A percentile compares a stretch with the other conserved stretches of the same genome.
Evolutionary conservation across 371 early-diverging fungal species (phyloP).

Genomic region (Actinomucor elegans): DNA sequence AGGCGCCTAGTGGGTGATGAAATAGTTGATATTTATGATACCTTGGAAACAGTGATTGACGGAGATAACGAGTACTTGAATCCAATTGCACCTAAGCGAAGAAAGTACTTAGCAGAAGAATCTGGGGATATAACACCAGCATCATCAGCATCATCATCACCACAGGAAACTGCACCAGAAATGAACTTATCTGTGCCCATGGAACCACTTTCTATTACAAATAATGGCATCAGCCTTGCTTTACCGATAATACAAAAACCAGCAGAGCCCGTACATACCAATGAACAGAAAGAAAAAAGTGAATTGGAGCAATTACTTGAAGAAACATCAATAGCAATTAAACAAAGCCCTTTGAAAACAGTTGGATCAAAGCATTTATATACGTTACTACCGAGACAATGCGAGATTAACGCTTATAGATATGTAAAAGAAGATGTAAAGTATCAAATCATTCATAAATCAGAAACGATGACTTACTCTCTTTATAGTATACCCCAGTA

Average conservation of each 20-base stretch:
- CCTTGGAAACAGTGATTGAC: conserved; percentile 1
- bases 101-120: conserved; percentile 15
- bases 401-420: neutral
- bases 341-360: conserved; percentile 18
- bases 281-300: neutral
- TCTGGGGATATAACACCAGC: neutral
- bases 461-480: neutral
- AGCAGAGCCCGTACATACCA: too few species aligned
- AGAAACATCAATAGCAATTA: neutral
- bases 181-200: too few species aligned
- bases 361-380: conserved; percentile 24
- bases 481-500: neutral
- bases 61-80: conserved; percentile 17
- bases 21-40: conserved; percentile 2
- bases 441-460: too few species aligned
- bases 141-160: neutral
- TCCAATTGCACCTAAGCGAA: conserved; percentile 27
- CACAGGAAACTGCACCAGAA: too few species aligned
- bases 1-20: conserved; percentile 22
- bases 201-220: neutral
- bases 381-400: conserved; percentile 19
- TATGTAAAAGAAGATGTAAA: conserved; percentile 18
- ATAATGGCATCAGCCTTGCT: neutral
- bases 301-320: neutral
- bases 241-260: conserved; percentile 7